Evolutionary conservation across 768 basidiomycete genomes (phyloP), one percentile per base, ranked within the genome.

Genomic region (Panaeolus cyanescens): DNA sequence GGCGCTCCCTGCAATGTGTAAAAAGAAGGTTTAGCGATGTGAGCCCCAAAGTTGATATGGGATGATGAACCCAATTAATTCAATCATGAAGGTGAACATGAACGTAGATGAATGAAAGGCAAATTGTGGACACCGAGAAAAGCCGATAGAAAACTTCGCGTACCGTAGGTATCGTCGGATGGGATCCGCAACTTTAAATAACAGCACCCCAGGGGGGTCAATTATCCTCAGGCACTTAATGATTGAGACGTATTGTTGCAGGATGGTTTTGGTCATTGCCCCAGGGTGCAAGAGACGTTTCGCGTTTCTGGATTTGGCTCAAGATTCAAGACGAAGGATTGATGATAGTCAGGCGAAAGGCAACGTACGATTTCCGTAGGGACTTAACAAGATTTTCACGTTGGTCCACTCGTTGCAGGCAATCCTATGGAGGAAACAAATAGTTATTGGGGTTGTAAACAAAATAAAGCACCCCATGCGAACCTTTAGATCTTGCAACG

Each of bases 281-380:
- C 96, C 97, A 1, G 96, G 97, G 69, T 99, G 96, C 5, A 99
- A 85, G 1, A 99, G 83, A 4, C 97, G 90, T 69, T 89, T 90
- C 59, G 84, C 85, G 67, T 93, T 95, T 9, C 94, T 97, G 70
- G 5, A 40, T 30, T 3, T 34, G 22, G 5, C n/a, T 19, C 56
- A 71, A 5, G 60, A 50, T 59, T 55, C 45, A 58, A n/a, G 22
- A 30, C 60, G 10, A 56, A 32, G 6, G 30, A 34, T 45, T 59
- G 25, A 40, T 40, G 17, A 28, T 34, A 17, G 25, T 20, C 22
- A 42, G 55, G 39, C 20, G 36, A 13, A 34, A 50, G n/a, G 5
- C 17, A 17, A 73, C 89, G 62, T 62, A 96, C 95, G 89, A 85
- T 78, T 88, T 87, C 28, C 94, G 89, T 20, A 98, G 78, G 22